Base-by-base conservation (phyloP, 108 stramenopile genomes). In the Aurantiochytrium sp. region DNA sequence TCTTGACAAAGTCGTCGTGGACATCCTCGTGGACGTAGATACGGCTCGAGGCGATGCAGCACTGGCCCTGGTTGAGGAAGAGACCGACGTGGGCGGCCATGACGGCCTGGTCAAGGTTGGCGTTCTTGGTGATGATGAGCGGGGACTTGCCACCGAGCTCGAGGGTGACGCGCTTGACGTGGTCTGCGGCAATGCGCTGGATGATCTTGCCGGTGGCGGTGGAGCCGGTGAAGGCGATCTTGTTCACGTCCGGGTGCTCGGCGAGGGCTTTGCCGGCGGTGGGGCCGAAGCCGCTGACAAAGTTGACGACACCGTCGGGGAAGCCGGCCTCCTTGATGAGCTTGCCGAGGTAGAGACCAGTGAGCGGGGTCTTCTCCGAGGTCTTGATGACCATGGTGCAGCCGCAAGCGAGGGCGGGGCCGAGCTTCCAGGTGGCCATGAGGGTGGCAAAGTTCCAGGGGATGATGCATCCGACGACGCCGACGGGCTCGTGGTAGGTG, bases 371-470 rank as follows among this genome's bases (percentile, higher is more conserved):
- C 21, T 94, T 95, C 90, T 98, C 97, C 4, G 97, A 96, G 19
- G 97, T 96, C 91, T 99, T 99, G 71, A 98, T 94, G 72, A 99
- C 95, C 83, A 98, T 93, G 76, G 94, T 92, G 93, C 95, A 95
- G 28, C 98, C 98, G 43, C 95, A 95, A 18, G 95, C 94, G 90
- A 98, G 92, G 23, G 97, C 96, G 5, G 98, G 97, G 5, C 93
- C 96, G 45, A 94, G 88, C 91, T 98, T 98, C 97, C 96, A 96
- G 10, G 93, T 87, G 12, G 87, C 93, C 92, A 95, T 94, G 51
- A 95, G 91, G 47, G 96, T 90, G 14, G 97, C 97, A 89, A 95
- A 98, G 92, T 98, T 98, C 96, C 96, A 98, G 14, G 97, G 96
- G 10, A 94, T 93, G 89, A 97, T 95, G 2, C 94, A 94, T 18